Percentiles rank a stretch among this genome's conserved stretches.
Evolutionary conservation across 164 flowering plant genomes (phyloP).

Genomic region (Magnolia sinica): DNA sequence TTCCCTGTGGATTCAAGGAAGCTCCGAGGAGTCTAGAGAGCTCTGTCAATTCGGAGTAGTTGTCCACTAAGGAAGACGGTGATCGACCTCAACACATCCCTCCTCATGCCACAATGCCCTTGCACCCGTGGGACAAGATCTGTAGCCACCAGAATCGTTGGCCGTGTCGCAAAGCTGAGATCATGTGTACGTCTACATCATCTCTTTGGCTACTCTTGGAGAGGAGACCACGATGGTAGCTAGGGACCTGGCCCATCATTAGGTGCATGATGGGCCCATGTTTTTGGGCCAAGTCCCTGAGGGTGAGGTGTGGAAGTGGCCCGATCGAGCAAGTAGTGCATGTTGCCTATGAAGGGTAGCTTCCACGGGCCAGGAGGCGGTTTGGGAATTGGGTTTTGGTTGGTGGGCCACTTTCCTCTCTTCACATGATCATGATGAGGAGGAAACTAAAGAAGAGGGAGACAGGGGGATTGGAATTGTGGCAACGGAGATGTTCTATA

Average conservation of each 20-base stretch:
- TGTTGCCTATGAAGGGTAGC: too few species aligned
- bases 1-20: too few species aligned
- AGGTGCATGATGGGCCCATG: constrained; percentile 7
- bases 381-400: too few species aligned
- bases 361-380: too few species aligned
- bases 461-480: background rate
- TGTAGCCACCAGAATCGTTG: constrained; percentile 5
- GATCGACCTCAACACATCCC: too few species aligned
- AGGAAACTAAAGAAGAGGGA: background rate
- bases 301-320: background rate
- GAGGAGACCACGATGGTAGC: constrained; percentile 19
- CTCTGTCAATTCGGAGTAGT: too few species aligned
- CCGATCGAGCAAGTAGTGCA: background rate
- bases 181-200: constrained; percentile 21
- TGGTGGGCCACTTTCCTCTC: background rate
- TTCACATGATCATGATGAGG: background rate
- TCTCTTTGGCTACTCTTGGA: constrained; percentile 17
- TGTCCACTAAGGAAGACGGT: too few species aligned
- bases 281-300: background rate
- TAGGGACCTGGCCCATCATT: constrained; percentile 2
- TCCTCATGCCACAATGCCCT: constrained; percentile 1
- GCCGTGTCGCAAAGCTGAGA: constrained; percentile 15
- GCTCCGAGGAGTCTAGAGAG: too few species aligned
- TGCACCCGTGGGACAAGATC: constrained; percentile 11
- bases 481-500: too few species aligned